Percentiles rank a stretch among this genome's conserved stretches.
These are phyloP conservation scores for Avena eriantha DNA, from an alignment of 176 grass and related monocot genomes.

Conservation along the genomic window DNA sequence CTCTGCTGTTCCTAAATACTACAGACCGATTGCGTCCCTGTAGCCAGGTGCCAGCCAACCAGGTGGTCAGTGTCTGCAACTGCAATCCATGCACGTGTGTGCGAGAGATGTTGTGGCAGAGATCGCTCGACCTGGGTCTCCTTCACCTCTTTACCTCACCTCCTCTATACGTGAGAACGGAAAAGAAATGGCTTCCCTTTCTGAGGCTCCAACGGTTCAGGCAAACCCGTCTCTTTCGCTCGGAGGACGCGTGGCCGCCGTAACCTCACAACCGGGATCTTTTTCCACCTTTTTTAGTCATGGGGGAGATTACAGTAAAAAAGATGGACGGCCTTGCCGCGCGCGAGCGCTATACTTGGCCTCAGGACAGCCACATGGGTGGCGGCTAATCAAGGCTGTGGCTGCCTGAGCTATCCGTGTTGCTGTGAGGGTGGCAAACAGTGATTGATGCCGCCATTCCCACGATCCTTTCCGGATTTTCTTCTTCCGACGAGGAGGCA, in stretches of 20 bases:
- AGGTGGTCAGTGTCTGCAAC: background rate
- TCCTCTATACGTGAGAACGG: background rate
- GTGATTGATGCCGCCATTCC: constrained; percentile 34
- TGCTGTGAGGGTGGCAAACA: constrained; percentile 42
- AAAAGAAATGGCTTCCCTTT: background rate
- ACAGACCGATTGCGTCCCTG: background rate
- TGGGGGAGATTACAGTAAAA: background rate
- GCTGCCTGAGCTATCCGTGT: background rate
- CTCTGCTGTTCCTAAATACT: background rate
- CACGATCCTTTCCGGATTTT: constrained; percentile 20
- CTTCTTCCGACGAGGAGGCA: constrained; percentile 14
- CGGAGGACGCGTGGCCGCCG: background rate
- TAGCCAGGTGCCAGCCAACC: constrained; percentile 28
- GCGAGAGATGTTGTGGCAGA: background rate
- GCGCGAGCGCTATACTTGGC: constrained; percentile 31
- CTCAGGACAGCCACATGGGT: constrained; percentile 28
- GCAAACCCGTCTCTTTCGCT: background rate
- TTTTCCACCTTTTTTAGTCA: background rate
- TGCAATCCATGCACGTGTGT: background rate
- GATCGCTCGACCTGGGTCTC: background rate
- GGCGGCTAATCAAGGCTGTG: background rate
- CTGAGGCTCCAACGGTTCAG: background rate
- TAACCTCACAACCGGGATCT: background rate
- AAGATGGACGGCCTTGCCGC: background rate
- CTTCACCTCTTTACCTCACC: background rate